A percentile compares a stretch with the other conserved stretches of the same genome.
phyloP scores from a whole-genome alignment of 2,329 filamentous ascomycete species.

The Lasiodiplodia theobromae region DNA sequence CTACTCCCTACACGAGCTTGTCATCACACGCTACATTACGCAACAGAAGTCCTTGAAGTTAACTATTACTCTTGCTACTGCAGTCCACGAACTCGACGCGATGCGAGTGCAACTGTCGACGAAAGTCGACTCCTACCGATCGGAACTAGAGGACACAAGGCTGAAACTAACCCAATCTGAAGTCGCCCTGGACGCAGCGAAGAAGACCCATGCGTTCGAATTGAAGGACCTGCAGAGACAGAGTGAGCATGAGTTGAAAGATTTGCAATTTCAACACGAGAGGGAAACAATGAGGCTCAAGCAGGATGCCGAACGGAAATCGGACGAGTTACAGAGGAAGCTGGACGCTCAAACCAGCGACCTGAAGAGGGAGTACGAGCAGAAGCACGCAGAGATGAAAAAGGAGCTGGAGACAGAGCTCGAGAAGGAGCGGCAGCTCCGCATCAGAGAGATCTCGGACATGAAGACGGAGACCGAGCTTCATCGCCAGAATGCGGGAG shows the following conservation, averaged over 20 bases:
- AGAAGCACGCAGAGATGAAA: conserved; percentile 71
- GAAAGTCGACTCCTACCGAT: conserved; percentile 64
- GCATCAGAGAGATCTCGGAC: conserved; percentile 70
- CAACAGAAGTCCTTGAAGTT: conserved; percentile 32
- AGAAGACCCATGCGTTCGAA: conserved; percentile 59
- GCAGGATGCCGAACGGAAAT: conserved; percentile 57
- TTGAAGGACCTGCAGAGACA: conserved; percentile 62
- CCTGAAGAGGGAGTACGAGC: conserved; percentile 67
- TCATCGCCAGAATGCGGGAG: conserved; percentile 56
- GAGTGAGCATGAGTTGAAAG: conserved; percentile 64
- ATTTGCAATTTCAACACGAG: conserved; percentile 60
- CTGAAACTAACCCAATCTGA: conserved; percentile 59
- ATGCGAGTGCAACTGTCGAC: conserved; percentile 59
- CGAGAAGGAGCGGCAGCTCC: conserved; percentile 67
- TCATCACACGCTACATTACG: conserved; percentile 9
- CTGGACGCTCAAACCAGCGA: conserved; percentile 64
- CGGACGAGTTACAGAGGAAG: conserved; percentile 51
- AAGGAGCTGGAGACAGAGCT: conserved; percentile 70
- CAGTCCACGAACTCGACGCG: conserved; percentile 65
- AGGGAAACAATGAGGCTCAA: conserved; percentile 64
- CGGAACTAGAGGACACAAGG: conserved; percentile 71
- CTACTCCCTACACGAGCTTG: conserved; percentile 24
- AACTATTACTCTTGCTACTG: conserved; percentile 21
- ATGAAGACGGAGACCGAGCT: conserved; percentile 61
- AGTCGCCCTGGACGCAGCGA: conserved; percentile 58